Conservation (phyloP, 768 basidiomycete species). For the Mycena epipterygia region DNA sequence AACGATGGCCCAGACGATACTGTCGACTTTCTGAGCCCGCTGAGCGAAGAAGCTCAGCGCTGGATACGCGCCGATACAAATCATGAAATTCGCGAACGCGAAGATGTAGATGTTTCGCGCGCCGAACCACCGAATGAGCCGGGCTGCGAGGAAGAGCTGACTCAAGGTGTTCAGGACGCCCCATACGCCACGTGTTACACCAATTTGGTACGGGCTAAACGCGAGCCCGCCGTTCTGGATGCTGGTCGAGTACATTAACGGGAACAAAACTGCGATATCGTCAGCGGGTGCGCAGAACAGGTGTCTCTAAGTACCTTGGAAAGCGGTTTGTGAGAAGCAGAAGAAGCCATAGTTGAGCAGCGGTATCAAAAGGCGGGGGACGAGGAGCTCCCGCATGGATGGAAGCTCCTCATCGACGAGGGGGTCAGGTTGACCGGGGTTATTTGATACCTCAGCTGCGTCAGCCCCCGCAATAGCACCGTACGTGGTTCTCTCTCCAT, state of each 20-base stretch:
- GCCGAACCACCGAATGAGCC: constrained; percentile 59
- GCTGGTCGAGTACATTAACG: constrained; percentile 59
- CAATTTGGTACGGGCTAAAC: constrained; percentile 63
- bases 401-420: constrained; percentile 19
- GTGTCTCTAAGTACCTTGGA: constrained; percentile 17
- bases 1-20: constrained; percentile 30
- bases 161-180: constrained; percentile 63
- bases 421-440: background rate
- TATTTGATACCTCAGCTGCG: background rate
- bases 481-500: constrained; percentile 13
- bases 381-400: constrained; percentile 29
- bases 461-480: constrained; percentile 18
- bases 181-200: constrained; percentile 59
- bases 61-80: constrained; percentile 35
- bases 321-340: constrained; percentile 37
- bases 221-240: constrained; percentile 66
- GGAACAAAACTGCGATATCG: constrained; percentile 29
- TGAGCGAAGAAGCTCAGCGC: constrained; percentile 33
- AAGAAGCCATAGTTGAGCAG: constrained; percentile 38
- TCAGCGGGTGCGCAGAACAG: background rate
- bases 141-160: constrained; percentile 54
- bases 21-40: constrained; percentile 28
- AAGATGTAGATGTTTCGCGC: constrained; percentile 58
- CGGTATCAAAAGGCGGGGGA: constrained; percentile 32
- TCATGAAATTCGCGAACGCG: constrained; percentile 37